These are phyloP conservation scores for Phytophthora quininea DNA, from an alignment of 352 stramenopile species.

Conservation along the genomic window DNA sequence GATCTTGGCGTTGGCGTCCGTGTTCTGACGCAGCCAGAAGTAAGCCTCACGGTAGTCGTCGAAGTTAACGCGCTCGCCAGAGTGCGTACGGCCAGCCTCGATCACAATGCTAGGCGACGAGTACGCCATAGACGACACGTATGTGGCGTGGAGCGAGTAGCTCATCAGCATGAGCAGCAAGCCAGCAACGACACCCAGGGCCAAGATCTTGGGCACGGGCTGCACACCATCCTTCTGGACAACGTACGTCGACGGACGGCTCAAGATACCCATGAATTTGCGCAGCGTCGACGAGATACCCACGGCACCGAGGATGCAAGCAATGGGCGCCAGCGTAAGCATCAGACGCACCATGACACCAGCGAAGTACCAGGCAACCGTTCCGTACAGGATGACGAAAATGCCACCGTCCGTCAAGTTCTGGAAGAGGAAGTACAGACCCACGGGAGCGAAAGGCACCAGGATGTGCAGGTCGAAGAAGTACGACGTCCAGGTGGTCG, in stretches of 20 bases:
- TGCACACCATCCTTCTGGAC: constrained; percentile 61
- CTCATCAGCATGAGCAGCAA: constrained; percentile 81
- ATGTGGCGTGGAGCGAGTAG: constrained; percentile 89
- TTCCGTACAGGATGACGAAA: constrained; percentile 94
- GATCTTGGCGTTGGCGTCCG: constrained; percentile 85
- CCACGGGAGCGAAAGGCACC: constrained; percentile 91
- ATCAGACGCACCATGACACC: constrained; percentile 94
- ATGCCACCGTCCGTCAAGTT: constrained; percentile 90
- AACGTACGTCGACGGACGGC: constrained; percentile 59
- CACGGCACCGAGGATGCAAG: constrained; percentile 90
- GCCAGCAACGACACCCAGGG: constrained; percentile 60
- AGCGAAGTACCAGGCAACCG: constrained; percentile 92
- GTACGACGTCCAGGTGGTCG: constrained; percentile 94
- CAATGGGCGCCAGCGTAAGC: constrained; percentile 91
- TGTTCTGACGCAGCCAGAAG: constrained; percentile 92
- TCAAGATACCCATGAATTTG: constrained; percentile 80
- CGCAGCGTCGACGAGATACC: constrained; percentile 81
- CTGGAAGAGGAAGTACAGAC: constrained; percentile 91
- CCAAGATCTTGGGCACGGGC: constrained; percentile 64
- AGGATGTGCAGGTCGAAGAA: constrained; percentile 94
- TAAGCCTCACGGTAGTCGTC: constrained; percentile 98
- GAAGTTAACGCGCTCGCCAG: constrained; percentile 88
- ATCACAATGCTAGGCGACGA: constrained; percentile 93
- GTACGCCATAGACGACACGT: constrained; percentile 92
- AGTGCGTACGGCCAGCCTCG: constrained; percentile 70